Evolutionary conservation across 768 basidiomycete species (phyloP), one percentile per base, ranked within the genome.

Genomic region (Solioccasus polychromus): DNA sequence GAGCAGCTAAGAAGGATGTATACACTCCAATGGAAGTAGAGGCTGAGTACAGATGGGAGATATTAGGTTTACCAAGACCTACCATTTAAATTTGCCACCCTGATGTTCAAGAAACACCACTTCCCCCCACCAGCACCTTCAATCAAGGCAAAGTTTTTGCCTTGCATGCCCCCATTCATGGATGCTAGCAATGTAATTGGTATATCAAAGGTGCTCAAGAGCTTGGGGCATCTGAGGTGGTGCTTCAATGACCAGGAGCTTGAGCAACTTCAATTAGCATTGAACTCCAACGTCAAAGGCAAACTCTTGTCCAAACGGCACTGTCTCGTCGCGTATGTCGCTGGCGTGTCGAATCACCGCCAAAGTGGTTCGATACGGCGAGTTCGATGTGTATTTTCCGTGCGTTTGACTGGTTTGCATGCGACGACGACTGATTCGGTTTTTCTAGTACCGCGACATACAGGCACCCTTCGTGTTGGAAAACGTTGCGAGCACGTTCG

Each of bases 251-350:
- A 25, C 20, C 19, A 24, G 19, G 48, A 49, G 9, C 38, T 60
- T 14, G 22, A 22, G 7, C 29, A 14, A 7, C 54, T 57, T 40
- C 39, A 44, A 26, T 47, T 39, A 4, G 31, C 24, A 35, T 44
- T 61, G 20, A 30, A 26, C 3, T 11, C 15, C 2, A 5, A 19
- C 6, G 14, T n/a, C 2, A 5, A 19, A 7, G 14, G 18, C 14
- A 17, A 25, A 10, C 24, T 20, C 22, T 20, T 56, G 9, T 58
- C 63, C 2, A 42, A 42, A 14, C 59, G 66, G 4, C 64, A 68
- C 39, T 65, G 61, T 45, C 50, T 69, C 38, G 55, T 54, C 1
- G 62, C 65, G 11, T 63, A 58, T 37, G 19, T 67, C n/a, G 49
- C 59, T 17, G 29, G 50, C 5, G 44, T 53, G 6, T 37, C 66